Conservation (phyloP, 1,284 basidiomycete genomes). For the Microbotryum lychnidis-dioicae region DNA sequence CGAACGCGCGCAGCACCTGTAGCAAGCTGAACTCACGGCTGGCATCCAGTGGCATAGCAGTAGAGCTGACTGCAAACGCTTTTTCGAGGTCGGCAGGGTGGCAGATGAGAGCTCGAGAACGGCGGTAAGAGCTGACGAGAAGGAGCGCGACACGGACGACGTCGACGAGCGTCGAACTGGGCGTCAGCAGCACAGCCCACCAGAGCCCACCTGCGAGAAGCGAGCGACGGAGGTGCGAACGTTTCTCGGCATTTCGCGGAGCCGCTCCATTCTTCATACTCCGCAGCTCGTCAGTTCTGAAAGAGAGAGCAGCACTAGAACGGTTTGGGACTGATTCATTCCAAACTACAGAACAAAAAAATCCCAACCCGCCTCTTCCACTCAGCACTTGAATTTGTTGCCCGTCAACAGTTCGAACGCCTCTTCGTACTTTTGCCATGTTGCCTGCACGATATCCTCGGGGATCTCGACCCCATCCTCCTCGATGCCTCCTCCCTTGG, state of each 20-base stretch:
- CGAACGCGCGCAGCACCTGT: neutral
- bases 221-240: neutral
- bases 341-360: no score
- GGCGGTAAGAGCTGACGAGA: neutral
- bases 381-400: conserved; percentile 19
- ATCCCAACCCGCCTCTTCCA: neutral
- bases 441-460: conserved; percentile 65
- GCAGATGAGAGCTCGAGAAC: neutral
- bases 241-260: neutral
- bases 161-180: neutral
- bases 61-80: neutral
- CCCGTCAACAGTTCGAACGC: conserved; percentile 62
- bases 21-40: neutral
- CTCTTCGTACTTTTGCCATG: conserved; percentile 66
- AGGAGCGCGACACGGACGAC: neutral
- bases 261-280: neutral
- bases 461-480: conserved; percentile 54
- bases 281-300: neutral
- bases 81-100: neutral
- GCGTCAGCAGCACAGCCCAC: no score
- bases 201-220: neutral
- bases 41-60: conserved; percentile 2
- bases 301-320: neutral
- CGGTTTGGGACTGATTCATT: neutral
- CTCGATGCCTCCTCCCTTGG: conserved; percentile 68